phyloP scores from a whole-genome alignment of 1,284 basidiomycete genomes.

The Mixia osmundae region DNA sequence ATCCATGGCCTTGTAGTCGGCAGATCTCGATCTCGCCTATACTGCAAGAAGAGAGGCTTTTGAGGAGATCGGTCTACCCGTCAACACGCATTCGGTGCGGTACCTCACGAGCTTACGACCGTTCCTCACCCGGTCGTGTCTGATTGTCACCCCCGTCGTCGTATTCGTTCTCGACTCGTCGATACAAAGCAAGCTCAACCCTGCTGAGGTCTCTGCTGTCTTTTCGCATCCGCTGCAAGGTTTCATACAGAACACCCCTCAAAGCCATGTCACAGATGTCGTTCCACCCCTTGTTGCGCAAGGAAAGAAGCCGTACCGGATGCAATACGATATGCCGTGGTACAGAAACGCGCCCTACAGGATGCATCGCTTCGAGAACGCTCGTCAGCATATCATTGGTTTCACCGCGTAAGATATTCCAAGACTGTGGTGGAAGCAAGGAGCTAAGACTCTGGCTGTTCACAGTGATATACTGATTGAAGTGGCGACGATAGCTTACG shows the following conservation, averaged over 20 bases:
- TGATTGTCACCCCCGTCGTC: slow-evolving; percentile 15
- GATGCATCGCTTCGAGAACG: slow-evolving; percentile 14
- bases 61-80: slow-evolving; percentile 16
- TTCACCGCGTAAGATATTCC: not conserved
- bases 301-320: slow-evolving; percentile 10
- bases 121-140: slow-evolving; percentile 10
- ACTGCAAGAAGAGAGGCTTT: slow-evolving; percentile 17
- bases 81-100: slow-evolving; percentile 10
- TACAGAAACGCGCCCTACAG: slow-evolving; percentile 10
- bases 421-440: not conserved
- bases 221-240: slow-evolving; percentile 16
- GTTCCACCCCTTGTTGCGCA: slow-evolving; percentile 3
- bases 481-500: slow-evolving; percentile 14
- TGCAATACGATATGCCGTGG: slow-evolving; percentile 13
- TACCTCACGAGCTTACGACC: slow-evolving; percentile 15
- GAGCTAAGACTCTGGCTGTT: slow-evolving; percentile 4
- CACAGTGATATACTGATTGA: slow-evolving; percentile 15
- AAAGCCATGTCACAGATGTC: not conserved
- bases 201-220: slow-evolving; percentile 12
- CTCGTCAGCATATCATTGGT: slow-evolving; percentile 7
- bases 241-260: slow-evolving; percentile 3
- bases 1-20: not conserved
- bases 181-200: slow-evolving; percentile 12
- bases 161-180: not conserved
- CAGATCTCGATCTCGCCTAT: slow-evolving; percentile 13